phyloP scores from a whole-genome alignment of 495 filamentous ascomycete genomes.

The Clavariopsis aquatica region DNA sequence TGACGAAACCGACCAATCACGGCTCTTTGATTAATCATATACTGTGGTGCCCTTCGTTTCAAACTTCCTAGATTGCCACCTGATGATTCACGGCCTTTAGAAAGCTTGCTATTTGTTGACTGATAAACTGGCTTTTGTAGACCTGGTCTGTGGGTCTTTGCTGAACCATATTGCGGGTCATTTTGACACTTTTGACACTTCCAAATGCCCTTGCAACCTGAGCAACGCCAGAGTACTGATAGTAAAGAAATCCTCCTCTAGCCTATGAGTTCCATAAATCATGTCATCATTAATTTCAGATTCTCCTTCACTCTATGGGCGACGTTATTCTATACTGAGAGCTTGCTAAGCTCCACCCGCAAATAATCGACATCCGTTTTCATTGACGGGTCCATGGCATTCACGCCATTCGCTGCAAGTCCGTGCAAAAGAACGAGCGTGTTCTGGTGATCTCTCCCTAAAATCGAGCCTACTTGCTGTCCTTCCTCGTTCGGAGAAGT shows the following conservation, averaged over 20 bases:
- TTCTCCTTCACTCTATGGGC: background rate
- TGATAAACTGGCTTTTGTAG: background rate
- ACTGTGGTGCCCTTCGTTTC: background rate
- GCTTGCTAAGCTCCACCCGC: conserved; percentile 13
- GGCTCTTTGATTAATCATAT: background rate
- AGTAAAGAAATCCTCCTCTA: background rate
- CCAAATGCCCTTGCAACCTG: background rate
- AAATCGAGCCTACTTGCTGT: background rate
- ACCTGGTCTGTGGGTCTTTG: background rate
- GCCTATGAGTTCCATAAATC: background rate
- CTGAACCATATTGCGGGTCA: background rate
- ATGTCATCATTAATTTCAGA: background rate
- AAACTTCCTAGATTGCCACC: conserved; percentile 2
- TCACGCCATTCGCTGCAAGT: conserved; percentile 27
- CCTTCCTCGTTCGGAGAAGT: conserved; percentile 17
- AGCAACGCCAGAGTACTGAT: background rate
- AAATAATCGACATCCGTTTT: conserved; percentile 17
- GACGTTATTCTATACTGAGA: conserved; percentile 2
- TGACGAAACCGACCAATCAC: conserved; percentile 9
- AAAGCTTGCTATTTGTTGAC: conserved; percentile 3
- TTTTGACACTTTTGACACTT: background rate
- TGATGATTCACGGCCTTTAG: conserved; percentile 6
- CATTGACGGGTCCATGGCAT: conserved; percentile 16
- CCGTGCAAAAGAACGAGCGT: conserved; percentile 32
- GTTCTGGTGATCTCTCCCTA: conserved; percentile 30